phyloP scores from a whole-genome alignment of 2,329 filamentous ascomycete genomes.

The Fusarium temperatum region DNA sequence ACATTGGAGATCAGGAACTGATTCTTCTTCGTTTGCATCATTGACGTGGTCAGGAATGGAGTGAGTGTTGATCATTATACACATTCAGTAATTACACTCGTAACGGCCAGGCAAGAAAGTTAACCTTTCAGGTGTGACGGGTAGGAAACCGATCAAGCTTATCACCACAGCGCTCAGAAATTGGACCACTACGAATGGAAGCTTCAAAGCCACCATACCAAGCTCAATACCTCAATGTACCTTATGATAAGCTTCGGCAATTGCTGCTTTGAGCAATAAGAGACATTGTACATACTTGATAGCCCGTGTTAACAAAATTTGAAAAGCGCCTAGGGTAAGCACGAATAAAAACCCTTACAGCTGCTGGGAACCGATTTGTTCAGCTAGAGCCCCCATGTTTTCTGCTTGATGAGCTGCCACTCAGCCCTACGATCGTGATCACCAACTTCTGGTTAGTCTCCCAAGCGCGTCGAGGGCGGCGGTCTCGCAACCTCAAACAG shows the following conservation, averaged over 20 bases:
- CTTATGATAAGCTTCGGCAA: not conserved
- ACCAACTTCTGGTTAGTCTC: not conserved
- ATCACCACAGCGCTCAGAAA: not conserved
- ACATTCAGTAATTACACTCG: not conserved
- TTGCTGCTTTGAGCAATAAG: not conserved
- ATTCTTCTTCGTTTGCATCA: not conserved
- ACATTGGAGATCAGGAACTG: not conserved
- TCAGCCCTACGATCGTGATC: not conserved
- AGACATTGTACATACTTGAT: not conserved
- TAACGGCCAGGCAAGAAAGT: not conserved
- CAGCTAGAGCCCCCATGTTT: not conserved
- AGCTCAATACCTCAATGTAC: not conserved
- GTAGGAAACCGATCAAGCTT: not conserved
- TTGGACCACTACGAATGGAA: not conserved
- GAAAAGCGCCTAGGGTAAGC: not conserved
- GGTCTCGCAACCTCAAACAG: not conserved
- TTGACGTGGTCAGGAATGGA: slow-evolving; percentile 1
- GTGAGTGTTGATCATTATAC: not conserved
- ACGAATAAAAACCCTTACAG: not conserved
- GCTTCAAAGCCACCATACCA: not conserved
- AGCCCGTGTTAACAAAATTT: not conserved
- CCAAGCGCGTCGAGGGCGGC: not conserved
- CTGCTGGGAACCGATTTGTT: not conserved
- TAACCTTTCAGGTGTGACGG: not conserved
- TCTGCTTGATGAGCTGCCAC: not conserved